These are phyloP conservation scores for Oryza australiensis DNA, from an alignment of 176 grass and related monocot species.

Conservation along the genomic window DNA sequence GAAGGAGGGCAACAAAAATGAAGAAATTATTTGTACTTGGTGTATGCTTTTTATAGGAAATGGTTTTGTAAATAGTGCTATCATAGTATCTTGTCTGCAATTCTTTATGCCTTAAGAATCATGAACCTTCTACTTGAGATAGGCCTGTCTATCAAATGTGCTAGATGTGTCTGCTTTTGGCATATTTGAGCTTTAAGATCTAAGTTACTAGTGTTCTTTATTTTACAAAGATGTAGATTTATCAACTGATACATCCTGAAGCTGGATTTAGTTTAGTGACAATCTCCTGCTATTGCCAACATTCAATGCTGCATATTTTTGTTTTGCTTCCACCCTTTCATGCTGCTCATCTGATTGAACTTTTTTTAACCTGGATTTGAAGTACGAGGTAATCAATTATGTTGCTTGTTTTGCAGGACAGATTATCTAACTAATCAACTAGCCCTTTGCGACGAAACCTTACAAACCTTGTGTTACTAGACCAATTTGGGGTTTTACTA, in stretches of 20 bases:
- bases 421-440: not conserved
- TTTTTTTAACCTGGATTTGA: not conserved
- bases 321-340: not conserved
- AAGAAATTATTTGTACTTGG: not conserved
- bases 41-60: not conserved
- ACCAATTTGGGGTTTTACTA: not conserved
- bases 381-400: not conserved
- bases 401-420: slow-evolving; percentile 15
- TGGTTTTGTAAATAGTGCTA: slow-evolving; percentile 4
- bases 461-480: not conserved
- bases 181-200: not conserved
- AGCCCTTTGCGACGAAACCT: not conserved
- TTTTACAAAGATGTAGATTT: not conserved
- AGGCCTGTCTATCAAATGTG: not conserved
- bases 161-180: not conserved
- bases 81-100: not conserved
- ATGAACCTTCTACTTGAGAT: slow-evolving; percentile 3
- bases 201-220: not conserved
- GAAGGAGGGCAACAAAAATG: not conserved
- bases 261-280: not conserved
- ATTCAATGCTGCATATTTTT: not conserved
- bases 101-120: not conserved
- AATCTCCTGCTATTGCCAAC: not conserved
- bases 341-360: not conserved
- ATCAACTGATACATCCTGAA: not conserved